Evolutionary conservation across 2,329 filamentous ascomycete genomes (phyloP), one percentile per base, ranked within the genome.

Genomic region (Pseudogymnoascus sp.): DNA sequence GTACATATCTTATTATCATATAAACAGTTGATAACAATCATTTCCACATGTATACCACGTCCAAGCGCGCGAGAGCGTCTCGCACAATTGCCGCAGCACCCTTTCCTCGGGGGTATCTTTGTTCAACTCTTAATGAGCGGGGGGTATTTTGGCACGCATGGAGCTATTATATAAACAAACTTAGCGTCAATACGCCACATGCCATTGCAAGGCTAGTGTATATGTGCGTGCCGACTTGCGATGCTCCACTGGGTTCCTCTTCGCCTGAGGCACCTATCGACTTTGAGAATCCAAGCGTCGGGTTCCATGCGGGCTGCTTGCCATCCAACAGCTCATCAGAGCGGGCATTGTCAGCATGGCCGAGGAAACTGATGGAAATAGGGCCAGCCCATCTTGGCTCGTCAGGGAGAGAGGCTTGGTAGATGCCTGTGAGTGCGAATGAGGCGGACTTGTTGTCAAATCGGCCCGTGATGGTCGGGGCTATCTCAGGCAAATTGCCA

Each of bases 401-500:
- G 4, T 51, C 44, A 13, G 44, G 44, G 7, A 51, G 44, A 8
- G 44, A 9, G 13, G 44, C 44, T 15, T 31, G 44, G 13, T 51
- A 51, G 44, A 51, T 25, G 8, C 44, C 44, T n/a, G 27, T 29
- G 8, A 29, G 44, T 31, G 25, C 44, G 7, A 51, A 31, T 10
- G 44, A 29, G 44, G 44, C 44, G 25, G 44, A 51, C 29, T 51
- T 51, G 25, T 51, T 51, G 44, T 51, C 44, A 51, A 51, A 51
- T 6, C 25, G 44, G 6, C 44, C 44, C 21, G 44, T 9, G 44
- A 51, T 51, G 15, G 44, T 51, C 13, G 44, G 44, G 27, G 44
- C 25, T 31, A 51, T 51, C 44, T 51, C 13, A 31, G 25, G 8
- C 44, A 51, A 29, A 13, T 51, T 51, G 29, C 44, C 25, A 51